Evolutionary conservation across 169 alveolate species (phyloP).

Genomic region (Eimeria maxima): DNA sequence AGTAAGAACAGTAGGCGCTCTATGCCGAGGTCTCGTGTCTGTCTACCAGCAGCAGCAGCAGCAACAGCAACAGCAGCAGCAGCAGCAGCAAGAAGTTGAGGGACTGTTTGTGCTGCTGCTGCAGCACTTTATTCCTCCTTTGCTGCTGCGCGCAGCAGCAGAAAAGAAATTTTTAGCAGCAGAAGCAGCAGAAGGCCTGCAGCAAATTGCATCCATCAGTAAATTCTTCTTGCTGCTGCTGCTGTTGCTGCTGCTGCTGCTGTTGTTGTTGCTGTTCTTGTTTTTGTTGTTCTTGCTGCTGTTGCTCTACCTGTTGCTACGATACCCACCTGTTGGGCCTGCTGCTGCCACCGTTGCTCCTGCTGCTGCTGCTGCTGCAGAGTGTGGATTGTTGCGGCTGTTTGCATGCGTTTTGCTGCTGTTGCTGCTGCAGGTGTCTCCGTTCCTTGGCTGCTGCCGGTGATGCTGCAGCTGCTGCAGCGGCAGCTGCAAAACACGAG

Average conservation of each 20-base stretch:
- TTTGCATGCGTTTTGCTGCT: no score
- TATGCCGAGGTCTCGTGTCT: not conserved
- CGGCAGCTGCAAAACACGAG: not conserved
- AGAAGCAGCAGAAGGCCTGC: not conserved
- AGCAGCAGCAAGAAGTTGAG: not conserved
- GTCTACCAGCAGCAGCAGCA: slow-evolving; percentile 36
- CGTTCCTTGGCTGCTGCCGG: no score
- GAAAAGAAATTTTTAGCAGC: not conserved
- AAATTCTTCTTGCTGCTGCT: not conserved
- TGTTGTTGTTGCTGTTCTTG: no score
- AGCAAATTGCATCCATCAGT: not conserved
- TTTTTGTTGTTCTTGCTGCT: no score
- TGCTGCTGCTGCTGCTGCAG: not conserved
- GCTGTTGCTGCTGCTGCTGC: not conserved
- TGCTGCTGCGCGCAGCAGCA: slow-evolving; percentile 21
- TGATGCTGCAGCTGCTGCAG: not conserved
- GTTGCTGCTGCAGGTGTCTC: no score
- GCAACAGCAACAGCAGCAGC: slow-evolving; percentile 36
- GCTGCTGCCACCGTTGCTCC: slow-evolving; percentile 27
- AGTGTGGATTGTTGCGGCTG: no score
- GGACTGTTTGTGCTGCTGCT: slow-evolving; percentile 5
- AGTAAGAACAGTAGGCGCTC: not conserved
- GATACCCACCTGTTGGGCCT: no score
- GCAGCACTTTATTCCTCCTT: not conserved
- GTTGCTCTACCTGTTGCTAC: slow-evolving; percentile 9